Evolutionary conservation across 129 eudicot genomes (phyloP).

Genomic region (Chrysanthemum lavandulifolium): DNA sequence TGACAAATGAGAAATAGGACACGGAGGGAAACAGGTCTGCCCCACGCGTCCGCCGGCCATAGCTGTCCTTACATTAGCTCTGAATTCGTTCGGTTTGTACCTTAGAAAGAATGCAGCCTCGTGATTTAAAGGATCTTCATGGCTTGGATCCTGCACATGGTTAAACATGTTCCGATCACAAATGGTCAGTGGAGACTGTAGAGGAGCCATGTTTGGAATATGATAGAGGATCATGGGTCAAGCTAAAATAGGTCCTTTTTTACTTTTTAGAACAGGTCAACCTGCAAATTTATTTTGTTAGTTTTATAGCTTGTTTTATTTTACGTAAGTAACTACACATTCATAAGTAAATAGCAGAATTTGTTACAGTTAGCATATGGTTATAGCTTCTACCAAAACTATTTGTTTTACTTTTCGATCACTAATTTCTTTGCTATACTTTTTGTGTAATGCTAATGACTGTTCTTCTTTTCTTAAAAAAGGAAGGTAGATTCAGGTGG

Average conservation of each 20-base stretch:
- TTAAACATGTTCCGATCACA: background rate
- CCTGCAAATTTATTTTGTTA: too few relatives aligned
- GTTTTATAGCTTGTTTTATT: too few relatives aligned
- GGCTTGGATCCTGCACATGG: constrained; percentile 58
- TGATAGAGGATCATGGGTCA: too few relatives aligned
- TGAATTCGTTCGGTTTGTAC: constrained; percentile 54
- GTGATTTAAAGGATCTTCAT: constrained; percentile 67
- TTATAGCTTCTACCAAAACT: too few relatives aligned
- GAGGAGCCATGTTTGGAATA: too few relatives aligned
- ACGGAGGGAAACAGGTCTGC: constrained; percentile 30
- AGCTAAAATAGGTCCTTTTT: too few relatives aligned
- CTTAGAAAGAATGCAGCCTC: constrained; percentile 69
- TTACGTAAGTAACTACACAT: too few relatives aligned
- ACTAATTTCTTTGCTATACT: background rate
- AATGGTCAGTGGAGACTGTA: background rate
- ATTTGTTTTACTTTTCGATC: background rate
- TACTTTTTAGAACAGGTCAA: too few relatives aligned
- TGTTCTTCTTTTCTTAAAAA: background rate
- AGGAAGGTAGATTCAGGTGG: background rate
- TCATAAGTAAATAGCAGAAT: too few relatives aligned
- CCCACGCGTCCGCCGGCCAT: constrained; percentile 62
- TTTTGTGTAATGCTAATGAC: background rate
- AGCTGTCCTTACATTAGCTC: constrained; percentile 48
- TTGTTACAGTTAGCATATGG: too few relatives aligned
- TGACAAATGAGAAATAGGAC: background rate